These are phyloP conservation scores for Ascochyta lentis DNA, from an alignment of 2,329 filamentous ascomycete species.

Conservation along the genomic window DNA sequence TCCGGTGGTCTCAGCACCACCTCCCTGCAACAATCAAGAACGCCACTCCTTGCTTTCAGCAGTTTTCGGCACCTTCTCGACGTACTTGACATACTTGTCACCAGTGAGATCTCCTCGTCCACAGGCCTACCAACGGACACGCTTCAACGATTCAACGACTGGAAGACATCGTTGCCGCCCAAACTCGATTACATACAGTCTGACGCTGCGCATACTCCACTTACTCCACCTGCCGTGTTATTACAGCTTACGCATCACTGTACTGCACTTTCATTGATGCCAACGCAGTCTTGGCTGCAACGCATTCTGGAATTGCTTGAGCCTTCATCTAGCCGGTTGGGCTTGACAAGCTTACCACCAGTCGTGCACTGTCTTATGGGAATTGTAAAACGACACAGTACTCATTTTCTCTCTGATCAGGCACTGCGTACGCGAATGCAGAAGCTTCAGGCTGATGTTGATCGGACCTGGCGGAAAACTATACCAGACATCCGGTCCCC, in stretches of 20 bases:
- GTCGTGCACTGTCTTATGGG: slow-evolving; percentile 34
- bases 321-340: slow-evolving; percentile 31
- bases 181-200: slow-evolving; percentile 31
- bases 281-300: slow-evolving; percentile 27
- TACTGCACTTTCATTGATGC: slow-evolving; percentile 28
- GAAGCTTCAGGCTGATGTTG: slow-evolving; percentile 23
- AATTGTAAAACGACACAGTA: slow-evolving; percentile 25
- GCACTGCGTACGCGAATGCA: slow-evolving; percentile 26
- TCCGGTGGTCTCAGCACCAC: slow-evolving; percentile 56
- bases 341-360: slow-evolving; percentile 35
- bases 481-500: slow-evolving; percentile 1
- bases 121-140: slow-evolving; percentile 38
- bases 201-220: slow-evolving; percentile 18
- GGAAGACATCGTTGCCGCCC: slow-evolving; percentile 39
- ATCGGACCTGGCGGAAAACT: slow-evolving; percentile 20
- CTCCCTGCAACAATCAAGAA: slow-evolving; percentile 25
- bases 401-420: slow-evolving; percentile 22
- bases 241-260: slow-evolving; percentile 39
- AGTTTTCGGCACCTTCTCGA: slow-evolving; percentile 60
- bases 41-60: slow-evolving; percentile 55
- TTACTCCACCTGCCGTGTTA: slow-evolving; percentile 37
- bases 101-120: slow-evolving; percentile 18
- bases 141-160: slow-evolving; percentile 47
- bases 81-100: slow-evolving; percentile 34
- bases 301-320: slow-evolving; percentile 35